Base-by-base conservation (phyloP, 306 rosid genomes). In the Lathyrus oleraceus region DNA sequence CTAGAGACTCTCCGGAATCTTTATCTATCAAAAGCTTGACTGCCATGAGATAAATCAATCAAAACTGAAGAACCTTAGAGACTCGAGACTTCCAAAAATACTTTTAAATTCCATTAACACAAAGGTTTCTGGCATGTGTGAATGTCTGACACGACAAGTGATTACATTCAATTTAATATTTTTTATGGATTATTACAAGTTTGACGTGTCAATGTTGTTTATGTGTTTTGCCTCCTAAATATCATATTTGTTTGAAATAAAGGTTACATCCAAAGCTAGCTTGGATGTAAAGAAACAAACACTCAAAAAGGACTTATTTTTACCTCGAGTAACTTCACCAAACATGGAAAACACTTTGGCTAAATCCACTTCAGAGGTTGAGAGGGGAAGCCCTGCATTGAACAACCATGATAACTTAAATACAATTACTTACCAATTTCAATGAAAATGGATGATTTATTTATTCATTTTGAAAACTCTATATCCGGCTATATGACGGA, bases 341-440 rank as follows among this genome's bases (percentile, higher is more conserved):
- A 69, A 85, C 73, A 58, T 53, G 23, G 85, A 82, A 65, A 79
- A 82, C 65, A 57, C 82, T 83, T 77, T 67, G 58, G 5, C 38
- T 57, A 85, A 64, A 20, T 52, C 76, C 71, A 72, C 85, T 81
- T 77, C 85, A 44, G 83, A 20, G 44, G 73, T 82, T 67, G 87
- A 77, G 36, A 35, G 75, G 6, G 87, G 74, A 27, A 85, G 84
- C 66, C 89, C 89, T 80, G 83, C 77, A 80, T 71, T 60, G 67
- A 30, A 28, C 47, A 59, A 65, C 56, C 70, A 69, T 47, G 43
- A 70, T 72, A 67, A 67, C 71, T 76, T 78, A 19, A 73, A 67
- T 67, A 62, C 64, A 67, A 75, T 48, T 59, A 59, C 70, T 52
- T 27, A 43, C 58, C 67, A 54, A 75, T 69, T 67, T 54, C 64